Evolutionary conservation across 805 yeast genomes (phyloP).

Genomic region (Komagataella pseudopastoris): DNA sequence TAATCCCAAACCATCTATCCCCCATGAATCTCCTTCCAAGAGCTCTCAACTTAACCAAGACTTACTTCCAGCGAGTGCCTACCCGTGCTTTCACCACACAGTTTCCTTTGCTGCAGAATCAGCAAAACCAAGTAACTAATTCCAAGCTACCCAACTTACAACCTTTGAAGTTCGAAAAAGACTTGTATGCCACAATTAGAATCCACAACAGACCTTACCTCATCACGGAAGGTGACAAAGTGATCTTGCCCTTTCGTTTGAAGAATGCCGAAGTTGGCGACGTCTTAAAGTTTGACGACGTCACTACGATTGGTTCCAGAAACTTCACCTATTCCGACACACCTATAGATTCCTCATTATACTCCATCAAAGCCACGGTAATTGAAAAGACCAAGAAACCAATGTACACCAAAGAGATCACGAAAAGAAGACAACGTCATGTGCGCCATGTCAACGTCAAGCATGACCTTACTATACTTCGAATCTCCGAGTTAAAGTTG

Average conservation of each 20-base stretch:
- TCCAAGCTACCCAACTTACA: conserved; percentile 26
- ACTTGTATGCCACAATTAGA: conserved; percentile 69
- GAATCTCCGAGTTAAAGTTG: conserved; percentile 60
- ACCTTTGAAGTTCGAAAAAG: conserved; percentile 52
- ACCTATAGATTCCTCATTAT: conserved; percentile 38
- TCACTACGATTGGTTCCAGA: conserved; percentile 74
- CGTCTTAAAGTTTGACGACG: conserved; percentile 56
- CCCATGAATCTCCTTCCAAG: neutral
- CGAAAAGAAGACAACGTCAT: conserved; percentile 74
- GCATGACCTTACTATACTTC: conserved; percentile 63
- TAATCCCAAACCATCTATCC: neutral
- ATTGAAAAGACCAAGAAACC: conserved; percentile 79
- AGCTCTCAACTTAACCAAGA: neutral
- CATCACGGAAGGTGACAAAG: conserved; percentile 82
- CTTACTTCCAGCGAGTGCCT: neutral
- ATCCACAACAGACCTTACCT: conserved; percentile 77
- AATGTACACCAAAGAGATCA: conserved; percentile 55
- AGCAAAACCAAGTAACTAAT: neutral
- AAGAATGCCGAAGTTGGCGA: conserved; percentile 78
- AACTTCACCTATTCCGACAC: conserved; percentile 55
- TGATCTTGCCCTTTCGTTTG: conserved; percentile 67
- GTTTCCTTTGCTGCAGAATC: neutral
- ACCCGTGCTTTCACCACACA: neutral
- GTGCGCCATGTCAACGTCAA: conserved; percentile 50
- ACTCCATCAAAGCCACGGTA: conserved; percentile 60